Base-by-base conservation (phyloP, 2,329 filamentous ascomycete genomes). In the Leptographium wingfieldii region DNA sequence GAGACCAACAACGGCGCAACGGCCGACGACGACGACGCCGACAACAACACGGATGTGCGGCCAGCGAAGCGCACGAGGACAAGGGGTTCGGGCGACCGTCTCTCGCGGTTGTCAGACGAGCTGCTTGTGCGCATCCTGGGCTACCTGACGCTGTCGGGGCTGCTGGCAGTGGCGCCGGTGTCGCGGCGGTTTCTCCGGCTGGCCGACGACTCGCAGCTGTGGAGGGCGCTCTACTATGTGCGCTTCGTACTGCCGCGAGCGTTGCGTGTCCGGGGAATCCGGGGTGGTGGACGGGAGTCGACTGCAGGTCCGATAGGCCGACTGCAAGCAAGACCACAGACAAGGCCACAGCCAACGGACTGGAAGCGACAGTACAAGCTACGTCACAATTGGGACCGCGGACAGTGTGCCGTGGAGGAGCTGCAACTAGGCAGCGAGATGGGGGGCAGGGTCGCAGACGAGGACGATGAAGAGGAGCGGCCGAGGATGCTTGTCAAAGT, bases 351-450 rank as follows among this genome's bases (percentile, higher is more conserved):
- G 31, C 22, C n/a, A 22, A 77, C 87, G 27, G 83, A 94, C 68
- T 96, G 92, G 92, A 95, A 95, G 75, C 81, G 82, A 63, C 88
- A 94, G 67, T 97, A 95, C 72, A 90, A 87, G 67, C 77, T 96
- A 56, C 81, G 89, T 54, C 88, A 96, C 69, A 97, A 97, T 73
- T 97, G 94, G 94, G 82, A 88, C 1, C 83, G 80, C 63, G 94
- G 92, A 0, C 85, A 82, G 65, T 95, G 90, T 67, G 86, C 83
- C 46, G 83, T 96, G 14, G 85, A 87, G 43, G 88, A 95, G 71
- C 81, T 96, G 35, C 78, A 74, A 78, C 58, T 74, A 38, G 55
- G 49, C 14, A 40, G 38, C 38, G 14, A 16, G 3, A 40, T 16
- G 38, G 38, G 4, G 9, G n/a, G 62, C 38, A 40, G 14, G 3